A percentile compares a stretch with the other conserved stretches of the same genome.
These are phyloP conservation scores for Mycothermus thermophilus DNA, from an alignment of 495 filamentous ascomycete genomes.

Conservation along the genomic window DNA sequence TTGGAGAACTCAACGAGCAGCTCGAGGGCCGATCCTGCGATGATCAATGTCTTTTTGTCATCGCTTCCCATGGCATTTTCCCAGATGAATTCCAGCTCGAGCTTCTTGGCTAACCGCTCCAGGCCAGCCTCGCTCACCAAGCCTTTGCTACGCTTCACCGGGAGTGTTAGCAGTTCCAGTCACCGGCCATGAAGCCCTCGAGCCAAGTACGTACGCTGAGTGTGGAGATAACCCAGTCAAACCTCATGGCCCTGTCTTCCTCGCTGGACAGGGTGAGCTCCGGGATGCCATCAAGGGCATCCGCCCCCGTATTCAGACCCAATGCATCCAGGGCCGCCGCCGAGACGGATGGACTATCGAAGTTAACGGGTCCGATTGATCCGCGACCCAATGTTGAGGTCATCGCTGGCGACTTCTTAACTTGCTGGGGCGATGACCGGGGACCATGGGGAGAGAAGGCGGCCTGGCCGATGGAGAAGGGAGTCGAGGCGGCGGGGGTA, in stretches of 20 bases:
- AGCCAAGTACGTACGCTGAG: constrained; percentile 17
- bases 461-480: constrained; percentile 36
- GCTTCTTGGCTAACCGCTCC: constrained; percentile 55
- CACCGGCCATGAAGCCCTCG: too few species aligned
- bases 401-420: constrained; percentile 40
- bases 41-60: constrained; percentile 44
- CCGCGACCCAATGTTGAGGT: constrained; percentile 25
- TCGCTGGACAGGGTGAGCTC: constrained; percentile 36
- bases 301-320: too few species aligned
- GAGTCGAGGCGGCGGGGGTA: constrained; percentile 42
- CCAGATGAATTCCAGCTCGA: constrained; percentile 61
- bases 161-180: too few species aligned
- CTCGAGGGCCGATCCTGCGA: constrained; percentile 52
- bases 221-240: constrained; percentile 38
- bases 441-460: constrained; percentile 38
- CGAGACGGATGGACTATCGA: constrained; percentile 41
- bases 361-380: constrained; percentile 27
- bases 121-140: constrained; percentile 70
- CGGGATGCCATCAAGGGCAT: too few species aligned
- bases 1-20: constrained; percentile 40
- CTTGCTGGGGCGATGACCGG: constrained; percentile 39
- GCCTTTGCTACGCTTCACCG: constrained; percentile 26
- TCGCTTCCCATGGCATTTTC: constrained; percentile 38
- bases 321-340: constrained; percentile 34
- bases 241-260: constrained; percentile 41